These are phyloP conservation scores for Citrullus amarus DNA, from an alignment of 306 rosid genomes.

Conservation along the genomic window DNA sequence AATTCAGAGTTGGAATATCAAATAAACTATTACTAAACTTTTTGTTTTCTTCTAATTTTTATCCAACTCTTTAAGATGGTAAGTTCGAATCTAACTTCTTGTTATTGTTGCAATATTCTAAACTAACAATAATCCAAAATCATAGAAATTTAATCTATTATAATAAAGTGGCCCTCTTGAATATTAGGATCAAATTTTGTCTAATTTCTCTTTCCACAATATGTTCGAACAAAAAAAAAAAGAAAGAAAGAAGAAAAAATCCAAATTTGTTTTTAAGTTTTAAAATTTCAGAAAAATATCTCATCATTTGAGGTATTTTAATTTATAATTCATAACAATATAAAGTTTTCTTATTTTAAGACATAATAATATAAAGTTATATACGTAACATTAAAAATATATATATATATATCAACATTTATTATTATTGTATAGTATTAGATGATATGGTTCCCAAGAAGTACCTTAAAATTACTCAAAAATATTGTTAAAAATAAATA, in stretches of 20 bases:
- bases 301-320: no score
- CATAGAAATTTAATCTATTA: not conserved
- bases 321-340: no score
- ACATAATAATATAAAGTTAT: no score
- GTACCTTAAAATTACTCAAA: no score
- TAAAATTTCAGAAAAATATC: not conserved
- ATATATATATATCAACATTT: no score
- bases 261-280: not conserved
- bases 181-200: not conserved
- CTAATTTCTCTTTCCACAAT: not conserved
- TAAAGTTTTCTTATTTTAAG: no score
- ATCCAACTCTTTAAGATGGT: not conserved
- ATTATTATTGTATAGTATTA: no score
- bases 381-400: no score
- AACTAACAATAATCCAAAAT: not conserved
- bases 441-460: no score
- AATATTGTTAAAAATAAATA: no score
- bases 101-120: not conserved
- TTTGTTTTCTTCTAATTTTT: not conserved
- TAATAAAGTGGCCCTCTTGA: not conserved
- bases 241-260: no score
- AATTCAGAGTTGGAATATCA: not conserved
- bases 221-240: not conserved
- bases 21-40: not conserved
- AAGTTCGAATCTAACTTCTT: not conserved